phyloP scores from a whole-genome alignment of 2,329 filamentous ascomycete genomes.

The Tolypocladium paradoxum region DNA sequence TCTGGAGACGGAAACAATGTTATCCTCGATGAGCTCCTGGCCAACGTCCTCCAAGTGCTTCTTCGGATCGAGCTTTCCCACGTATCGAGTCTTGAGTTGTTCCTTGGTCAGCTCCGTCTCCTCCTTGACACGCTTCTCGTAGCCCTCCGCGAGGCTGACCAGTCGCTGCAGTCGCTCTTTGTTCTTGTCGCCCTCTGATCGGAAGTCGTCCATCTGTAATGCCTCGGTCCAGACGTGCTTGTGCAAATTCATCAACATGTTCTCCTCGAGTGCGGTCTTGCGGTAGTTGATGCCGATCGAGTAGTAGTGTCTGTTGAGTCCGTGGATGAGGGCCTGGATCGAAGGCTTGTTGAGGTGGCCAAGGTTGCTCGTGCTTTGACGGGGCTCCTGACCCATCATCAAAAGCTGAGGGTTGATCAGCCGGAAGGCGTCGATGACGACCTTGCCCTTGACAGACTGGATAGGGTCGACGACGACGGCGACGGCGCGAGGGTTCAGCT shows the following conservation, averaged over 20 bases:
- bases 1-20: slow-evolving; percentile 94
- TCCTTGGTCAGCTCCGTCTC: slow-evolving; percentile 96
- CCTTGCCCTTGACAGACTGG: slow-evolving; percentile 98
- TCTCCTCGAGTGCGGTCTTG: slow-evolving; percentile 95
- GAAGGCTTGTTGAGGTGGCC: slow-evolving; percentile 98
- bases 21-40: slow-evolving; percentile 95
- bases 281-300: slow-evolving; percentile 97
- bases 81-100: slow-evolving; percentile 96
- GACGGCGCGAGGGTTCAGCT: slow-evolving; percentile 90
- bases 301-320: slow-evolving; percentile 97
- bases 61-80: slow-evolving; percentile 98
- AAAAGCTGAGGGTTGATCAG: slow-evolving; percentile 96
- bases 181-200: slow-evolving; percentile 71
- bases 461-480: slow-evolving; percentile 98
- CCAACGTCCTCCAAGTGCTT: slow-evolving; percentile 97
- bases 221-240: slow-evolving; percentile 99
- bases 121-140: slow-evolving; percentile 98
- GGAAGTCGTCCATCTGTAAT: slow-evolving; percentile 93
- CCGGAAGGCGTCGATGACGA: slow-evolving; percentile 97
- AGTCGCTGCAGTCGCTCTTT: slow-evolving; percentile 81
- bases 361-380: slow-evolving; percentile 94
- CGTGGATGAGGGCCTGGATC: slow-evolving; percentile 98
- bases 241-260: slow-evolving; percentile 99
- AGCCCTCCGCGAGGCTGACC: slow-evolving; percentile 83
- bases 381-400: slow-evolving; percentile 95